Base-by-base conservation (phyloP, 2,329 filamentous ascomycete genomes). In the Phaeoacremonium minimum region DNA sequence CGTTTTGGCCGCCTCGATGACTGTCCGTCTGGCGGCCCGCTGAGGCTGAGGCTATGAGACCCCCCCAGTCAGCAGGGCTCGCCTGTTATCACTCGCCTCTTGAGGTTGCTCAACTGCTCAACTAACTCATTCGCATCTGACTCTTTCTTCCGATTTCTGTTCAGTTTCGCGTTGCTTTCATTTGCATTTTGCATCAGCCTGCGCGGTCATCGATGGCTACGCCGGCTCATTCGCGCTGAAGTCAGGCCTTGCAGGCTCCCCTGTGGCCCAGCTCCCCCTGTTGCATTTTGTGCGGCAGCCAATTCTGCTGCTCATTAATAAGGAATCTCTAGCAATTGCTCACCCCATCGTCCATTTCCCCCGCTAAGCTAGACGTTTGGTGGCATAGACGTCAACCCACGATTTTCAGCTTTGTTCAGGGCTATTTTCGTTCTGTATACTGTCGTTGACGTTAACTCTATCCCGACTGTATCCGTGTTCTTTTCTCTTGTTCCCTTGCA, bases 1-100 rank as follows among this genome's bases (percentile, higher is more conserved):
- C 22, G 22, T 26, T 42, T 46, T 53, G 51, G 52, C 49, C 45
- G 46, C 38, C 50, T 55, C 51, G 44, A 52, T 54, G 52, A 53
- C 46, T 53, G 44, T 49, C 45, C 46, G 44, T 37, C 37, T 26
- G 38, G 34, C 38, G 37, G 37, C 37, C 28, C 18, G 22, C 39
- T 45, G 44, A 46, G 44, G 44, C 44, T 45, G 44, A 45, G 32
- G 30, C 41, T 33, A 40, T 31, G 36, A 30, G 36, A 18, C 16
- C 26, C 31, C 35, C 38, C 37, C 29, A 29, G 40, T 46, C 45
- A 45, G 38, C 43, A 43, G 45, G 42, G 34, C 40, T 30, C n/a
- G 16, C 30, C 30, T n/a, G n/a, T n/a, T n/a, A n/a, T n/a, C n/a
- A n/a, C n/a, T n/a, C n/a, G n/a, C n/a, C n/a, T n/a, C n/a, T n/a